These are phyloP conservation scores for Pouteria glomerata DNA, from an alignment of 148 eudicot species.

Conservation along the genomic window DNA sequence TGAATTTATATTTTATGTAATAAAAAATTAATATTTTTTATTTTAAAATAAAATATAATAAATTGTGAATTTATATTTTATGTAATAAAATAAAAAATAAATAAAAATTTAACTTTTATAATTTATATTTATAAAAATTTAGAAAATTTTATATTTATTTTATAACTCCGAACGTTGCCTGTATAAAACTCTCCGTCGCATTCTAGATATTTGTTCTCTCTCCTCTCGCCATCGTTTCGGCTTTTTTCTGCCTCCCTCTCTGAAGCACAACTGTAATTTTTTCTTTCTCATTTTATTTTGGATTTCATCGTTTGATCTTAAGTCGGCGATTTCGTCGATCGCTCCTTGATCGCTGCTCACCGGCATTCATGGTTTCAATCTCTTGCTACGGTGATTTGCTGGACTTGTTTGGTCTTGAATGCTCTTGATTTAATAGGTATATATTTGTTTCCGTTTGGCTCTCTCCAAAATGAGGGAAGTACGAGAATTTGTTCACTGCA, in stretches of 20 bases:
- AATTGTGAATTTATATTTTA: too few species aligned
- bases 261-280: not conserved
- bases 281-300: not conserved
- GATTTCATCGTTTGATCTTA: not conserved
- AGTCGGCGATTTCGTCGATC: not conserved
- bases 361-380: not conserved
- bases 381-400: not conserved
- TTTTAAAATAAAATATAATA: too few species aligned
- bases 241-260: not conserved
- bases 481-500: not conserved
- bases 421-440: not conserved
- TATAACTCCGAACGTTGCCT: too few species aligned
- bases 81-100: too few species aligned
- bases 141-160: too few species aligned
- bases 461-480: not conserved
- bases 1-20: too few species aligned
- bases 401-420: not conserved
- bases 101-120: too few species aligned
- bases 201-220: not conserved
- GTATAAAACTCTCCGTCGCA: not conserved
- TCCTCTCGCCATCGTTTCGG: not conserved
- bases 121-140: too few species aligned
- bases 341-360: not conserved
- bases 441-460: not conserved
- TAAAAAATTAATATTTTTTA: too few species aligned